Conservation (phyloP, 352 stramenopile species). For the Phytopythium oedochilum region DNA sequence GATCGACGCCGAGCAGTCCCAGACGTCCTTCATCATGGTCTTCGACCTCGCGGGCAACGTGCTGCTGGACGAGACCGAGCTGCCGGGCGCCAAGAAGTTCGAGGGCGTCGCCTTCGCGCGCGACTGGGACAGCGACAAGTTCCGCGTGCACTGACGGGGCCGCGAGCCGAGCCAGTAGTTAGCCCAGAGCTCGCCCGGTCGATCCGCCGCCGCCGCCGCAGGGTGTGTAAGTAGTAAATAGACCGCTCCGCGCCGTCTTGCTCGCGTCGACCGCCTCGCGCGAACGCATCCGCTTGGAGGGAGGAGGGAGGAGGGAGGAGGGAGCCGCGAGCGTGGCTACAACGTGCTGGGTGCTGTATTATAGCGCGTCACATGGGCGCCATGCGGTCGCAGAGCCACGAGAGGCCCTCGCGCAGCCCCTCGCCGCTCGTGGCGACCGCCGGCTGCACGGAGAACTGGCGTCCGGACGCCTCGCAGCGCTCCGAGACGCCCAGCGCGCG, state of each 20-base stretch:
- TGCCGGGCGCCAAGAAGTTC: slow-evolving; percentile 91
- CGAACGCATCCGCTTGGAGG: too few relatives aligned
- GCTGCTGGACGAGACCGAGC: slow-evolving; percentile 87
- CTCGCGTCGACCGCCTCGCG: background rate
- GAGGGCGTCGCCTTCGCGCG: slow-evolving; percentile 91
- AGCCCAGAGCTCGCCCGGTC: background rate
- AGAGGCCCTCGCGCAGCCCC: slow-evolving; percentile 64
- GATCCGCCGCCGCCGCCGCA: background rate
- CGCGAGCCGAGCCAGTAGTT: background rate
- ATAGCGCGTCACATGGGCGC: slow-evolving; percentile 42
- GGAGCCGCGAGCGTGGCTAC: too few relatives aligned
- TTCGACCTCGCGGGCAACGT: slow-evolving; percentile 91
- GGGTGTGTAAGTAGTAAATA: slow-evolving; percentile 9
- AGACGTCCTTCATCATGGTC: slow-evolving; percentile 92
- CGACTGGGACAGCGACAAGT: slow-evolving; percentile 51
- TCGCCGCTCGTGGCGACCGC: slow-evolving; percentile 75
- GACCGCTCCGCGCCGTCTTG: slow-evolving; percentile 3
- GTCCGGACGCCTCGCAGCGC: slow-evolving; percentile 37
- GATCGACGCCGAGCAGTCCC: slow-evolving; percentile 83
- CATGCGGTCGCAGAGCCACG: slow-evolving; percentile 82
- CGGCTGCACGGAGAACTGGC: slow-evolving; percentile 57
- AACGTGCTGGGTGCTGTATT: too few relatives aligned
- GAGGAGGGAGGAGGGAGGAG: too few relatives aligned
- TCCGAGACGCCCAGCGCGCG: slow-evolving; percentile 45
- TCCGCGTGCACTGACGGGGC: slow-evolving; percentile 5